These are phyloP conservation scores for Verticillium longisporum DNA, from an alignment of 2,329 filamentous ascomycete genomes.

Conservation along the genomic window DNA sequence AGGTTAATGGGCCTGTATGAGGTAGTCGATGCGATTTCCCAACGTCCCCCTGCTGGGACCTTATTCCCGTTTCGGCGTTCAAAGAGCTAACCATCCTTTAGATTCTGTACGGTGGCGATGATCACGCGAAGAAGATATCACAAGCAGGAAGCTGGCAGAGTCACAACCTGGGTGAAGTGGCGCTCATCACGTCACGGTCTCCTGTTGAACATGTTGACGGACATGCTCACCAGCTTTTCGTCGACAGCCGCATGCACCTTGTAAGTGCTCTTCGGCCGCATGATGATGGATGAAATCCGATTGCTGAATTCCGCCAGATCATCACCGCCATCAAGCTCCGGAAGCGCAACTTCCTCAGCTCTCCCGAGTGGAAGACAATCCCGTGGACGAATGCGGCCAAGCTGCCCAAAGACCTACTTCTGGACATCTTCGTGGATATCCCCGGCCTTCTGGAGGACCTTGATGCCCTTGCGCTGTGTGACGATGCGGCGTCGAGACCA, in stretches of 20 bases:
- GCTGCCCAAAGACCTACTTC: constrained; percentile 19
- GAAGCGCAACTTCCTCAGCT: constrained; percentile 17
- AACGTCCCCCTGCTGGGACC: not conserved
- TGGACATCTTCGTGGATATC: constrained; percentile 22
- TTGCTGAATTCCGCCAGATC: not conserved
- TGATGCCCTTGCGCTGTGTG: constrained; percentile 16
- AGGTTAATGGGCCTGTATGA: constrained; percentile 14
- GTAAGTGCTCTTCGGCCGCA: constrained; percentile 3
- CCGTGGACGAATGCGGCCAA: constrained; percentile 22
- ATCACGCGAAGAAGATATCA: constrained; percentile 5
- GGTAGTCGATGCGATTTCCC: constrained; percentile 3
- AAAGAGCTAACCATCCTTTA: not conserved
- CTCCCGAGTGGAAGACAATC: constrained; percentile 22
- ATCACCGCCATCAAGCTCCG: constrained; percentile 11
- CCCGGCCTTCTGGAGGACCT: constrained; percentile 18
- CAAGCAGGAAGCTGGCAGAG: constrained; percentile 13
- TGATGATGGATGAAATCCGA: not conserved
- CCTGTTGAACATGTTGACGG: constrained; percentile 6
- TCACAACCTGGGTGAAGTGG: constrained; percentile 9
- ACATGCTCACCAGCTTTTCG: constrained; percentile 13
- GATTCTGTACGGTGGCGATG: constrained; percentile 12
- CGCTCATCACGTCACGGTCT: constrained; percentile 5
- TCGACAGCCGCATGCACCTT: constrained; percentile 14
- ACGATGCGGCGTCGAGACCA: not conserved
- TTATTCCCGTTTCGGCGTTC: not conserved